Base-by-base conservation (phyloP, 768 basidiomycete species). In the Ephemerocybe angulata region DNA sequence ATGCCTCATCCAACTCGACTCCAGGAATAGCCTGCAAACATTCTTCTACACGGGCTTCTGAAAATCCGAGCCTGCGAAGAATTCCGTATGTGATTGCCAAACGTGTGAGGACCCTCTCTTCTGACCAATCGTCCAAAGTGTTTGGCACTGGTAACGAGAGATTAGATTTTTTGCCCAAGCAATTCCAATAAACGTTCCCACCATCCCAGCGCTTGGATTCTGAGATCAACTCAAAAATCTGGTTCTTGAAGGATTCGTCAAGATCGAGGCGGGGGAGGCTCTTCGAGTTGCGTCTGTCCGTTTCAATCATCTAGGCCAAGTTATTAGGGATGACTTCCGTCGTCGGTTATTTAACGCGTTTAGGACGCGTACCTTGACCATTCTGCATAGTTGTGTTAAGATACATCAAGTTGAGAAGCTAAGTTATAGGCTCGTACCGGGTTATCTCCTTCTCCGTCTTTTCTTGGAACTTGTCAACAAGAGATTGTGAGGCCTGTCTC, bases 401-500 rank as follows among this genome's bases (percentile, higher is more conserved):
- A 29, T 12, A 15, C 19, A 3, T 19, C 12, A 15, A 30, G 17
- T 24, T 17, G 28, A 30, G 24, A 30, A 8, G 17, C 15, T 30
- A 13, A 15, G 15, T 28, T 5, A 28, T 7, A 17, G 6, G 1
- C 28, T 15, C 25, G 10, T 61, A 88, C 95, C 84, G 79, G 4
- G 75, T 69, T 53, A 95, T 83, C 62, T 97, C 96, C 67, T 86
- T 93, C 67, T 96, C 91, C 4, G 82, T 88, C 65, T 85, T 93
- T 19, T 95, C 92, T 63, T 96, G 92, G 46, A 87, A 74, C 62
- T 83, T 87, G 58, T 96, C 93, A 1, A 96, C 82, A 44, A 93
- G 63, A 43, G 68, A 71, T 71, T 94, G 93, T 49, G 93, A 73
- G 28, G 77, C 74, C 55, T 74, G 76, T 50, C 86, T 82, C 63